Evolutionary conservation across 495 filamentous ascomycete genomes (phyloP).

Genomic region (Rhizodiscina lignyota): DNA sequence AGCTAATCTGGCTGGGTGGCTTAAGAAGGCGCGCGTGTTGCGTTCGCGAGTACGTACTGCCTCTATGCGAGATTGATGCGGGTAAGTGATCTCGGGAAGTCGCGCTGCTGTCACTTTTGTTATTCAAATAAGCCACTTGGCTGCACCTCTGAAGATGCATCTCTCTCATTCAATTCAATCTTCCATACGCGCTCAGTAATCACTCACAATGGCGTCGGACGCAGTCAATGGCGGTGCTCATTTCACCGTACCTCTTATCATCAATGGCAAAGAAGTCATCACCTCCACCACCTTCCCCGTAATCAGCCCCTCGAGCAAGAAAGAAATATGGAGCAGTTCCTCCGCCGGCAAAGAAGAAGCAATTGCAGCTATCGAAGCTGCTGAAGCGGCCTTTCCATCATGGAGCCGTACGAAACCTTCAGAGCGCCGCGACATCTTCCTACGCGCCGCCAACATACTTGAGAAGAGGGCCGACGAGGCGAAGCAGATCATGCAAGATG

Average conservation of each 20-base stretch:
- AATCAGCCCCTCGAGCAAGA: conserved; percentile 41
- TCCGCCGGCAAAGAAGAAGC: conserved; percentile 48
- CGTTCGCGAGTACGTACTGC: too few relatives aligned
- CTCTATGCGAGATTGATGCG: too few relatives aligned
- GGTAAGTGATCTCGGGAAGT: too few relatives aligned
- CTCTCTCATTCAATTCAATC: too few relatives aligned
- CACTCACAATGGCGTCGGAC: too few relatives aligned
- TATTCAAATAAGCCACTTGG: too few relatives aligned
- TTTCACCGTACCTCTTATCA: conserved; percentile 48
- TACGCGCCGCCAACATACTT: conserved; percentile 54
- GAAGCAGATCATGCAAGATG: conserved; percentile 41
- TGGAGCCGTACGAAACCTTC: conserved; percentile 51
- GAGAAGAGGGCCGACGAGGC: conserved; percentile 45
- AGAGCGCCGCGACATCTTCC: conserved; percentile 51
- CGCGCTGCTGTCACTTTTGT: too few relatives aligned
- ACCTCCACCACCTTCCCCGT: conserved; percentile 50
- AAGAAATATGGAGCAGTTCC: conserved; percentile 42
- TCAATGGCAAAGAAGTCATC: conserved; percentile 50
- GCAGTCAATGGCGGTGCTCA: too few relatives aligned
- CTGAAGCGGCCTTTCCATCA: conserved; percentile 48
- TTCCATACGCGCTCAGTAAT: too few relatives aligned
- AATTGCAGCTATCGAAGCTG: conserved; percentile 41
- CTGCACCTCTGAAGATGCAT: too few relatives aligned
- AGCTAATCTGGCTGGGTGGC: too few relatives aligned
- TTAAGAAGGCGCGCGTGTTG: too few relatives aligned